Percentiles rank a stretch among this genome's conserved stretches.
Evolutionary conservation across 495 filamentous ascomycete genomes (phyloP).

Genomic region (Aspergillus affinis): DNA sequence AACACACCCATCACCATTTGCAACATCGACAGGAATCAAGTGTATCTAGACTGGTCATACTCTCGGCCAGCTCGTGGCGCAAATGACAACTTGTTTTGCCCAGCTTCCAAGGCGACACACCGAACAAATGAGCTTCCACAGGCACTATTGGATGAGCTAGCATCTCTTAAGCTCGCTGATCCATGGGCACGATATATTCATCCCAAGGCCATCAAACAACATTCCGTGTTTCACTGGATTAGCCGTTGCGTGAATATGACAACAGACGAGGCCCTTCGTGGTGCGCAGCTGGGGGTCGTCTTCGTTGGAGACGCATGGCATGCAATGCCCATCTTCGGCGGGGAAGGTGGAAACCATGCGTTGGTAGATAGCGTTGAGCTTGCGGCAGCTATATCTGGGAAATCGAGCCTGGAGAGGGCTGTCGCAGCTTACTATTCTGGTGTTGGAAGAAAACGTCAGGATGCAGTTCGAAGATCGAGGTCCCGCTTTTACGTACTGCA

Average conservation of each 20-base stretch:
- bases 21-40: slow-evolving; percentile 8
- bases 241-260: slow-evolving; percentile 36
- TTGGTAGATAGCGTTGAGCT: slow-evolving; percentile 16
- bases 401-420: too few species aligned
- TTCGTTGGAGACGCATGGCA: slow-evolving; percentile 42
- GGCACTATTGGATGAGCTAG: slow-evolving; percentile 33
- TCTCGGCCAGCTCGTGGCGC: slow-evolving; percentile 30
- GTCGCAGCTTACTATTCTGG: too few species aligned
- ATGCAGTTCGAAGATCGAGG: too few species aligned
- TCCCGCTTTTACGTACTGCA: neutral
- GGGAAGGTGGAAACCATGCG: slow-evolving; percentile 36
- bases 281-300: too few species aligned
- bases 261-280: too few species aligned
- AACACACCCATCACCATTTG: slow-evolving; percentile 14
- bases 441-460: too few species aligned
- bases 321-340: slow-evolving; percentile 39
- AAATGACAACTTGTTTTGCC: too few species aligned
- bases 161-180: slow-evolving; percentile 19
- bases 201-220: slow-evolving; percentile 24
- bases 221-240: slow-evolving; percentile 39
- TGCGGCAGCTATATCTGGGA: neutral
- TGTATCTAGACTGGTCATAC: slow-evolving; percentile 29
- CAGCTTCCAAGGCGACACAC: too few species aligned
- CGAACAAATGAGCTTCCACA: too few species aligned
- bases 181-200: slow-evolving; percentile 36